phyloP scores from a whole-genome alignment of 1,284 basidiomycete species.

The Mycosarcoma mackinlayi region DNA sequence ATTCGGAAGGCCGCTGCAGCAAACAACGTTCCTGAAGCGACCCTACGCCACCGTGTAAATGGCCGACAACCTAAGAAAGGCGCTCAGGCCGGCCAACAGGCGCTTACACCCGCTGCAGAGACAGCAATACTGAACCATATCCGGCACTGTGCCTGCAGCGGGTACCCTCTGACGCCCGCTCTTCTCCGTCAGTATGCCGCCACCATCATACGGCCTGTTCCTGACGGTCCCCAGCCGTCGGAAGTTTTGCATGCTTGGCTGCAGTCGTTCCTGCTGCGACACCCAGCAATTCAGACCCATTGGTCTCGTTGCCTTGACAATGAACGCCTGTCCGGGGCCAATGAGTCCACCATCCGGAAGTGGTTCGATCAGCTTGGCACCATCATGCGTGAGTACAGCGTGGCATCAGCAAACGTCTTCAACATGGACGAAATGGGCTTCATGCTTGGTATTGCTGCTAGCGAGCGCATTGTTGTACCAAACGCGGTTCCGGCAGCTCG shows the following conservation, averaged over 20 bases:
- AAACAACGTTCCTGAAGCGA: conserved; percentile 8
- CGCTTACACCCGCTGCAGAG: conserved; percentile 5
- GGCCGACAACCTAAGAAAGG: too few species aligned
- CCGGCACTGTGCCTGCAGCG: conserved; percentile 11
- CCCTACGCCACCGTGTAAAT: conserved; percentile 8
- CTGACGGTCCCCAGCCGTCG: background rate
- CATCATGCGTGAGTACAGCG: conserved; percentile 10
- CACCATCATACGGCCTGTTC: background rate
- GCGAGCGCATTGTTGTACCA: conserved; percentile 12
- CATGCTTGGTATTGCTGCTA: conserved; percentile 2
- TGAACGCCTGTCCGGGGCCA: background rate
- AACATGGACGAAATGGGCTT: too few species aligned
- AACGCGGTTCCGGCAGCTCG: background rate
- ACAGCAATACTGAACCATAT: conserved; percentile 12
- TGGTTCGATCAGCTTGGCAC: conserved; percentile 1
- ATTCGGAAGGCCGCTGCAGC: conserved; percentile 9
- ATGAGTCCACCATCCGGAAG: background rate
- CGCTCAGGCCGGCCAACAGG: background rate
- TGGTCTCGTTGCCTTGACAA: conserved; percentile 23
- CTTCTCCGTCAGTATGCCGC: conserved; percentile 7
- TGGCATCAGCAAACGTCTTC: conserved; percentile 7
- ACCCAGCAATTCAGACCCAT: conserved; percentile 2
- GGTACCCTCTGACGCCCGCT: conserved; percentile 11
- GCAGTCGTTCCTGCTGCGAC: conserved; percentile 14
- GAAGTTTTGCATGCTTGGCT: conserved; percentile 7